These are phyloP conservation scores for Chytriomyces hyalinus DNA, from an alignment of 192 early-diverging fungal species.

Conservation along the genomic window DNA sequence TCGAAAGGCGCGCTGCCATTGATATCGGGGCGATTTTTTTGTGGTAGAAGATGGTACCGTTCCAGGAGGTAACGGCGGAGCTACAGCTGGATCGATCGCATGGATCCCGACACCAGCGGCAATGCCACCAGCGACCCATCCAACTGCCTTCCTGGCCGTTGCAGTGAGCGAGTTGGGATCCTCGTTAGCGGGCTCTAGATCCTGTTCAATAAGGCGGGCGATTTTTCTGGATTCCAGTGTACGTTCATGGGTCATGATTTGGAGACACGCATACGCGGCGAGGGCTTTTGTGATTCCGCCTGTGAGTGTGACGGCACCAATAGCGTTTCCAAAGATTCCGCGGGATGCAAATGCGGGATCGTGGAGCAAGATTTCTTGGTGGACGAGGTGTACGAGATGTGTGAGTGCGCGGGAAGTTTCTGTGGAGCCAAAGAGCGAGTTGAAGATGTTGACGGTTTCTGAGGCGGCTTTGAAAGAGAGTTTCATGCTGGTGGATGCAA, in stretches of 20 bases:
- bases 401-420: slow-evolving; percentile 91
- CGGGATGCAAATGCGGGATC: slow-evolving; percentile 15
- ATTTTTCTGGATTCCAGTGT: slow-evolving; percentile 50
- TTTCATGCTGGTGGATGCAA: slow-evolving; percentile 72
- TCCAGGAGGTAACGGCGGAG: slow-evolving; percentile 10
- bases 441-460: slow-evolving; percentile 85
- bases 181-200: background rate
- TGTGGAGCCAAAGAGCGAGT: slow-evolving; percentile 92
- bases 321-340: slow-evolving; percentile 47
- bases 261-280: slow-evolving; percentile 81
- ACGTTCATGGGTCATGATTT: slow-evolving; percentile 75
- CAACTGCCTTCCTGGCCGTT: background rate
- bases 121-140: slow-evolving; percentile 10
- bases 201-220: slow-evolving; percentile 43
- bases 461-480: slow-evolving; percentile 71
- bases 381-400: slow-evolving; percentile 79
- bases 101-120: slow-evolving; percentile 24
- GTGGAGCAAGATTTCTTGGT: slow-evolving; percentile 68
- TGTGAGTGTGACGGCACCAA: slow-evolving; percentile 70
- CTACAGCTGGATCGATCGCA: background rate
- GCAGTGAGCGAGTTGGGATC: background rate
- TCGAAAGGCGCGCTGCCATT: slow-evolving; percentile 20
- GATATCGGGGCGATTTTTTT: background rate
- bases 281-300: slow-evolving; percentile 82
- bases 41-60: background rate